Percentiles rank a stretch among this genome's conserved stretches.
phyloP scores from a whole-genome alignment of 257 asterid genomes.

The Paraleonurus japonicus region DNA sequence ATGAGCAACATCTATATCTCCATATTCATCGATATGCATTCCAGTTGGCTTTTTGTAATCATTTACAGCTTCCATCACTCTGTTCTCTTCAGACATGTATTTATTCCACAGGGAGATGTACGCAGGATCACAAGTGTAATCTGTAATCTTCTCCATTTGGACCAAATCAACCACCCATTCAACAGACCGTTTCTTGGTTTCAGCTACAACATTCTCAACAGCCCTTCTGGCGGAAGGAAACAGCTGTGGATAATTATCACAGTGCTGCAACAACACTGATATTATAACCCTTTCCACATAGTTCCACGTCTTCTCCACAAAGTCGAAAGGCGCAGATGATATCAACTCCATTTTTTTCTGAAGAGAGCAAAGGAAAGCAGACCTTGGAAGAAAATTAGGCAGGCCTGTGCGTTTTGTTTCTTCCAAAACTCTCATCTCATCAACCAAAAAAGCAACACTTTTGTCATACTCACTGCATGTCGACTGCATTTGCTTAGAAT shows the following conservation, averaged over 20 bases:
- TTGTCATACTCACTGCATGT: not conserved
- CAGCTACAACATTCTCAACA: too few species aligned
- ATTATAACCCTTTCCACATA: constrained; percentile 19
- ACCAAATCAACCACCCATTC: constrained; percentile 32
- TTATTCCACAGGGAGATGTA: constrained; percentile 13
- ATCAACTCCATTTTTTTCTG: constrained; percentile 27
- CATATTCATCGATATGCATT: not conserved
- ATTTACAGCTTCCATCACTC: not conserved
- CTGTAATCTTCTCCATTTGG: constrained; percentile 38
- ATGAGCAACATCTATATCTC: not conserved
- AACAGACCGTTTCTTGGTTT: constrained; percentile 18
- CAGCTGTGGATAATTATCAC: constrained; percentile 34
- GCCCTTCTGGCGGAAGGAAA: constrained; percentile 31
- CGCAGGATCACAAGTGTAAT: constrained; percentile 35
- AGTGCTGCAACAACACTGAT: constrained; percentile 18
- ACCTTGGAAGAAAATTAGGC: constrained; percentile 30
- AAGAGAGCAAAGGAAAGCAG: constrained; percentile 24
- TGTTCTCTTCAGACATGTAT: constrained; percentile 19
- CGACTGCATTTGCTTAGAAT: constrained; percentile 4
- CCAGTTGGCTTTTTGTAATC: not conserved
- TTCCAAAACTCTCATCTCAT: constrained; percentile 32
- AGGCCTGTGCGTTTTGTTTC: constrained; percentile 28
- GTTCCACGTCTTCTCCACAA: constrained; percentile 32
- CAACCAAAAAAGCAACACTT: constrained; percentile 10
- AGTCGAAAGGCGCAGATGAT: constrained; percentile 19